Evolutionary conservation across 805 yeast genomes (phyloP).

Genomic region (Cyberlindnera mycetangii): DNA sequence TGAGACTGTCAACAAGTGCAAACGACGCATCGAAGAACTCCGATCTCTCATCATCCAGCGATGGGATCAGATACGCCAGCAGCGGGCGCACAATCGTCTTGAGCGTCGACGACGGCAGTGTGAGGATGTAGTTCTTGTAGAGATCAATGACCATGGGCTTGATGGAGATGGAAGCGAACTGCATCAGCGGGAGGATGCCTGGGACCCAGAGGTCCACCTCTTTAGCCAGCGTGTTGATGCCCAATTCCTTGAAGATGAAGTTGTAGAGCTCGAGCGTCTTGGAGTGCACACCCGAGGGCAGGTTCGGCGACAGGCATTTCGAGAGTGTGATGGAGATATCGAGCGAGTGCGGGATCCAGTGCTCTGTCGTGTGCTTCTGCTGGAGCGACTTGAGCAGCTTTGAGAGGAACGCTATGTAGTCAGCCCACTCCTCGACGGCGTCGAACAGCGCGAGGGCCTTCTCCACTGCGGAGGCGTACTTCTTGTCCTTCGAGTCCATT

Average conservation of each 20-base stretch:
- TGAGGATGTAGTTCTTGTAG: slow-evolving; percentile 52
- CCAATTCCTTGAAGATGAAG: slow-evolving; percentile 62
- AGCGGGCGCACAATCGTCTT: slow-evolving; percentile 64
- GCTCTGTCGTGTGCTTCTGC: slow-evolving; percentile 36
- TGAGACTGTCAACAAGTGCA: slow-evolving; percentile 57
- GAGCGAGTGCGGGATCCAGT: slow-evolving; percentile 65
- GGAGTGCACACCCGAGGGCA: slow-evolving; percentile 96
- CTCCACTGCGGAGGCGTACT: slow-evolving; percentile 64
- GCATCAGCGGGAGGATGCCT: slow-evolving; percentile 84
- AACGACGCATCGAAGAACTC: slow-evolving; percentile 70
- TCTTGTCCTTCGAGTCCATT: slow-evolving; percentile 61
- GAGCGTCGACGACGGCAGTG: slow-evolving; percentile 46
- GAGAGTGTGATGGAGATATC: slow-evolving; percentile 71
- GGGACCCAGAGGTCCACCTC: slow-evolving; percentile 83
- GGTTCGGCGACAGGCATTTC: slow-evolving; percentile 70
- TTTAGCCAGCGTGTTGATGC: slow-evolving; percentile 48
- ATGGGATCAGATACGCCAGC: slow-evolving; percentile 73
- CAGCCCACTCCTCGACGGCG: slow-evolving; percentile 94
- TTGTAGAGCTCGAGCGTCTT: slow-evolving; percentile 80
- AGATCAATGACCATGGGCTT: slow-evolving; percentile 73
- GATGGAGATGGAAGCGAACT: slow-evolving; percentile 85
- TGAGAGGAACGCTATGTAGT: slow-evolving; percentile 85
- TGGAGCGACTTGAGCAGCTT: slow-evolving; percentile 72
- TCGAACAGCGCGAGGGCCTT: slow-evolving; percentile 75
- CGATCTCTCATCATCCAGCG: slow-evolving; percentile 88